These are phyloP conservation scores for Thraustotheca clavata DNA, from an alignment of 352 stramenopile genomes.

Conservation along the genomic window DNA sequence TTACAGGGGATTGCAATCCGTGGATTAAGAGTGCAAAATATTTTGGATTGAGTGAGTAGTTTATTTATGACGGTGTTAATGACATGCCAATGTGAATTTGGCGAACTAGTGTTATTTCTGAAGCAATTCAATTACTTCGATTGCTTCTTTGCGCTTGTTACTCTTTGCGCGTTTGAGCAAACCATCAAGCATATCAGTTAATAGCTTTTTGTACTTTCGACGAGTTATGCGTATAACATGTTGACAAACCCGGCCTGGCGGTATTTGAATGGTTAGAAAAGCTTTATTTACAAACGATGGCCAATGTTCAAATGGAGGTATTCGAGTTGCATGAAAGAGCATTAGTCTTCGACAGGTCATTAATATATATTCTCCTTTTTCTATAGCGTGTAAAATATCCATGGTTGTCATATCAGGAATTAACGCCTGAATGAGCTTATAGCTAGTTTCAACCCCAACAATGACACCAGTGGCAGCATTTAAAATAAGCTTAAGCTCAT, in stretches of 20 bases:
- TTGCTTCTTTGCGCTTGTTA: background rate
- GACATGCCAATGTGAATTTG: too few relatives aligned
- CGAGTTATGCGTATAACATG: background rate
- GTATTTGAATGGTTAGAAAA: background rate
- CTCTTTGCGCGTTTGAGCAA: background rate
- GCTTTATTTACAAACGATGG: background rate
- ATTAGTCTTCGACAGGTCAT: background rate
- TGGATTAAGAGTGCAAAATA: too few relatives aligned
- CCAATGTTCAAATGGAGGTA: conserved; percentile 8
- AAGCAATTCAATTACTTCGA: background rate
- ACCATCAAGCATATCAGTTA: background rate
- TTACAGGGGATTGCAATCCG: too few relatives aligned
- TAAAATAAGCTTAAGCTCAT: background rate
- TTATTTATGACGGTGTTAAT: too few relatives aligned
- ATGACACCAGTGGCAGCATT: background rate
- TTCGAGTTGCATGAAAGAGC: background rate
- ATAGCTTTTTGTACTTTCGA: background rate
- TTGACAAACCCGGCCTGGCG: background rate
- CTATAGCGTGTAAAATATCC: background rate
- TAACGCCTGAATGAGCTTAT: conserved; percentile 6
- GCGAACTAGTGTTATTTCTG: too few relatives aligned
- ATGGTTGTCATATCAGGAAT: conserved; percentile 7
- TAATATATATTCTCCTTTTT: background rate
- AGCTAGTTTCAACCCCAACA: background rate
- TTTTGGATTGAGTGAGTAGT: too few relatives aligned